Conservation (phyloP, 192 early-diverging fungal species). For the Coemansia sp. region DNA sequence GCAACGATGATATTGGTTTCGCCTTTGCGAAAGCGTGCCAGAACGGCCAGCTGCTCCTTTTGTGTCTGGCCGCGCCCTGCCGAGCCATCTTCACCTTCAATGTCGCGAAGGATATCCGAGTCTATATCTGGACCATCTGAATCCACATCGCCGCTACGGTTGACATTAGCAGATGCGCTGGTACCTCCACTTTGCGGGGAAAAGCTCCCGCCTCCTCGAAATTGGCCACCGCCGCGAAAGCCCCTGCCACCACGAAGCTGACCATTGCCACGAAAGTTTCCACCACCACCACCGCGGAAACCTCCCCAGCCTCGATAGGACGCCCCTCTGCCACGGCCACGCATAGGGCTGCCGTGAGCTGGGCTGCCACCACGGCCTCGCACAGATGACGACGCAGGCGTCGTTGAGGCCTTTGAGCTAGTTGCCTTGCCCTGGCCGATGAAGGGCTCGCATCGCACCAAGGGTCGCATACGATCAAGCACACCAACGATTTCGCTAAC, state of each 20-base stretch:
- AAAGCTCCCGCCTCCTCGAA: background rate
- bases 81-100: conserved; percentile 3
- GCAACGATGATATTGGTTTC: conserved; percentile 83
- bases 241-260: background rate
- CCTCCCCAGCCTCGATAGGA: conserved; percentile 7
- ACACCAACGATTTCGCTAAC: conserved; percentile 79
- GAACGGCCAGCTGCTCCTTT: conserved; percentile 78
- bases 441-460: conserved; percentile 70
- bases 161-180: background rate
- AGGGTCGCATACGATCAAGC: conserved; percentile 61
- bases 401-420: background rate
- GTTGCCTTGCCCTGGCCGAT: conserved; percentile 68
- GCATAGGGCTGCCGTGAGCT: conserved; percentile 7
- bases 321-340: conserved; percentile 7
- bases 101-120: background rate
- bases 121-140: background rate
- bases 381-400: background rate
- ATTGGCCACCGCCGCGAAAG: background rate
- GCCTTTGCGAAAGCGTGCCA: conserved; percentile 73
- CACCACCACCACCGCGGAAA: conserved; percentile 5
- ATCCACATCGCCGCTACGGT: background rate
- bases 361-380: conserved; percentile 17
- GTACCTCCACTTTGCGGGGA: background rate
- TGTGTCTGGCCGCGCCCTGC: conserved; percentile 76
- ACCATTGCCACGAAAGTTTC: background rate